These are phyloP conservation scores for Mycena olivaceomarginata DNA, from an alignment of 768 basidiomycete species.

Conservation along the genomic window DNA sequence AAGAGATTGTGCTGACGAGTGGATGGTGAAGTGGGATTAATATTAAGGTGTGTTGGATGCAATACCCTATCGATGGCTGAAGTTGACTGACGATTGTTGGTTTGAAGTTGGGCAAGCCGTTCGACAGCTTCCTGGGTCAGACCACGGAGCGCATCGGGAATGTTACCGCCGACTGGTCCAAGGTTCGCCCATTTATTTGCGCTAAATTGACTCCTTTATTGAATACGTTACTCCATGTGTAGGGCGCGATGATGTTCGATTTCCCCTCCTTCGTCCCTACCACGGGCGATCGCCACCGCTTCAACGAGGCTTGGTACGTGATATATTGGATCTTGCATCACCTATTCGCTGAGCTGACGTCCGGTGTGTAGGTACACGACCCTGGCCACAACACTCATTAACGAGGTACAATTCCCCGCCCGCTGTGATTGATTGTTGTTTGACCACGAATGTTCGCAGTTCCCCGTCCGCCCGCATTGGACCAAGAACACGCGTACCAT, in stretches of 20 bases:
- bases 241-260: slow-evolving; percentile 64
- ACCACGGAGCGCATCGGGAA: slow-evolving; percentile 55
- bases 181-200: slow-evolving; percentile 44
- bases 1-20: slow-evolving; percentile 3
- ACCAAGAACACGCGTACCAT: slow-evolving; percentile 58
- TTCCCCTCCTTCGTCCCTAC: slow-evolving; percentile 59
- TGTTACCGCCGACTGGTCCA: slow-evolving; percentile 59
- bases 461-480: slow-evolving; percentile 61
- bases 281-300: slow-evolving; percentile 56
- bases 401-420: too few relatives aligned
- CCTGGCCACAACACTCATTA: slow-evolving; percentile 52
- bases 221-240: too few relatives aligned
- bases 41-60: slow-evolving; percentile 50
- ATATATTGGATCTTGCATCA: neutral
- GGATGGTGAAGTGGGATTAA: slow-evolving; percentile 53
- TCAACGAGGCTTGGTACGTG: slow-evolving; percentile 54
- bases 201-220: neutral
- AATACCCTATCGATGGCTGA: neutral
- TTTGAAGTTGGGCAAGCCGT: slow-evolving; percentile 58
- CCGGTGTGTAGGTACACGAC: slow-evolving; percentile 40
- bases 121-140: slow-evolving; percentile 60
- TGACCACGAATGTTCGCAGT: slow-evolving; percentile 41
- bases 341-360: neutral
- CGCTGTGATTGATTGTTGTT: neutral
- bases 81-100: neutral